phyloP scores from a whole-genome alignment of 768 basidiomycete species.

The Leccinum sublutescens region DNA sequence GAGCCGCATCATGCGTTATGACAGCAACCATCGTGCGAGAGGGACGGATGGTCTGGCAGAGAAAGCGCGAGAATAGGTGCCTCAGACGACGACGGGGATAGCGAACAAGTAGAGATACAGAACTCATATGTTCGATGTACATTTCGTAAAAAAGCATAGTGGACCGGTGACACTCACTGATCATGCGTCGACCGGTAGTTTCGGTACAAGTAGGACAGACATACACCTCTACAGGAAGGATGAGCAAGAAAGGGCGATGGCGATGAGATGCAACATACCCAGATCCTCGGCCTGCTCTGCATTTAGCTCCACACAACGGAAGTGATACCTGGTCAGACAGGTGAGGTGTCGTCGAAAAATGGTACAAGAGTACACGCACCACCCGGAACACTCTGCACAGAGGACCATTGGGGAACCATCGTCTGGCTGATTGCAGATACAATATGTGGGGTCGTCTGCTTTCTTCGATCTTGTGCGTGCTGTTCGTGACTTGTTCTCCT shows the following conservation, averaged over 20 bases:
- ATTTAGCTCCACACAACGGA: slow-evolving; percentile 65
- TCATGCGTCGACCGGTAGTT: slow-evolving; percentile 61
- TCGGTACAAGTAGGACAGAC: slow-evolving; percentile 55
- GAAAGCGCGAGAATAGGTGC: slow-evolving; percentile 29
- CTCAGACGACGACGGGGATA: slow-evolving; percentile 34
- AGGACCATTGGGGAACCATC: slow-evolving; percentile 81
- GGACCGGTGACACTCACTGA: slow-evolving; percentile 67
- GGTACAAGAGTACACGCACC: slow-evolving; percentile 45
- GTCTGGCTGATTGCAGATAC: slow-evolving; percentile 66
- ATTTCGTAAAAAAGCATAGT: slow-evolving; percentile 30
- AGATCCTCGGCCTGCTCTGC: slow-evolving; percentile 73
- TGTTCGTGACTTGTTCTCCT: slow-evolving; percentile 29
- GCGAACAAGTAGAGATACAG: slow-evolving; percentile 36
- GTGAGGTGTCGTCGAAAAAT: slow-evolving; percentile 4
- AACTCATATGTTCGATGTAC: slow-evolving; percentile 38
- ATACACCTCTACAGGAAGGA: slow-evolving; percentile 51
- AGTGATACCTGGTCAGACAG: slow-evolving; percentile 68
- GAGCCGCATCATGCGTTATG: slow-evolving; percentile 33
- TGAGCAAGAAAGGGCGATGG: slow-evolving; percentile 11
- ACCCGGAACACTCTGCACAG: slow-evolving; percentile 69
- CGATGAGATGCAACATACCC: slow-evolving; percentile 49
- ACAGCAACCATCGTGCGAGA: slow-evolving; percentile 31
- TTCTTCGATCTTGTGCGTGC: slow-evolving; percentile 27
- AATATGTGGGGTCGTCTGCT: slow-evolving; percentile 34
- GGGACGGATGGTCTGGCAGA: slow-evolving; percentile 34